phyloP scores from a whole-genome alignment of 495 filamentous ascomycete genomes.

The Trichoderma parareesei region DNA sequence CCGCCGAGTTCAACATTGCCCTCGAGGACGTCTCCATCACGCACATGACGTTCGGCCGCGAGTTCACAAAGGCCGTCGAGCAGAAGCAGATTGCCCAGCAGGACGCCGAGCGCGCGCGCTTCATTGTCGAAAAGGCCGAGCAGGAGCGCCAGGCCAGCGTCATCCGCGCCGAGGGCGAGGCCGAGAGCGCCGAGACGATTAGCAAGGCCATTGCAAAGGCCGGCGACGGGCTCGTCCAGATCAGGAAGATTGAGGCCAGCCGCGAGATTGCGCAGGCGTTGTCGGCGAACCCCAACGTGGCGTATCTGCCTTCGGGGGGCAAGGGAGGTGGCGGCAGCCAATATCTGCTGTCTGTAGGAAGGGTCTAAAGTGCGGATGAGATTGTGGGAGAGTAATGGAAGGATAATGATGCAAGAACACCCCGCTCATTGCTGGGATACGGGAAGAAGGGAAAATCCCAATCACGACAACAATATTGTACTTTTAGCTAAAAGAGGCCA shows the following conservation, averaged over 20 bases:
- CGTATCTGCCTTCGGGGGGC: slow-evolving; percentile 78
- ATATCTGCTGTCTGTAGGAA: slow-evolving; percentile 44
- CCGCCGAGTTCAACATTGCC: slow-evolving; percentile 97
- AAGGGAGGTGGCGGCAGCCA: slow-evolving; percentile 55
- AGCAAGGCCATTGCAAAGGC: slow-evolving; percentile 83
- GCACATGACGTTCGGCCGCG: slow-evolving; percentile 99
- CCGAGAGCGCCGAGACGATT: slow-evolving; percentile 92
- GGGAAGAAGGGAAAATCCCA: background rate
- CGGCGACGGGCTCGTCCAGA: slow-evolving; percentile 88
- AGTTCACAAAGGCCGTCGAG: slow-evolving; percentile 97
- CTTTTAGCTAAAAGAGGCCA: background rate
- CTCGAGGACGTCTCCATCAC: slow-evolving; percentile 99
- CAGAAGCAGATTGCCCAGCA: slow-evolving; percentile 99
- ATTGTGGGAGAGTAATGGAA: slow-evolving; percentile 1
- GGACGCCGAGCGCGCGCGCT: slow-evolving; percentile 91
- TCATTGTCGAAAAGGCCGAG: slow-evolving; percentile 98
- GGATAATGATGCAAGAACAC: background rate
- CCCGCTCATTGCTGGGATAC: slow-evolving; percentile 6
- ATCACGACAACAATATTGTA: slow-evolving; percentile 6
- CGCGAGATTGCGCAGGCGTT: slow-evolving; percentile 92
- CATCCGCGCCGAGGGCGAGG: slow-evolving; percentile 94
- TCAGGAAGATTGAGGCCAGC: slow-evolving; percentile 93
- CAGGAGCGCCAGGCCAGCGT: slow-evolving; percentile 98
- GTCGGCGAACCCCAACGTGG: slow-evolving; percentile 87
- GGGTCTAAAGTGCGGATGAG: slow-evolving; percentile 19